phyloP scores from a whole-genome alignment of 495 filamentous ascomycete species.

The Neurospora sp. region DNA sequence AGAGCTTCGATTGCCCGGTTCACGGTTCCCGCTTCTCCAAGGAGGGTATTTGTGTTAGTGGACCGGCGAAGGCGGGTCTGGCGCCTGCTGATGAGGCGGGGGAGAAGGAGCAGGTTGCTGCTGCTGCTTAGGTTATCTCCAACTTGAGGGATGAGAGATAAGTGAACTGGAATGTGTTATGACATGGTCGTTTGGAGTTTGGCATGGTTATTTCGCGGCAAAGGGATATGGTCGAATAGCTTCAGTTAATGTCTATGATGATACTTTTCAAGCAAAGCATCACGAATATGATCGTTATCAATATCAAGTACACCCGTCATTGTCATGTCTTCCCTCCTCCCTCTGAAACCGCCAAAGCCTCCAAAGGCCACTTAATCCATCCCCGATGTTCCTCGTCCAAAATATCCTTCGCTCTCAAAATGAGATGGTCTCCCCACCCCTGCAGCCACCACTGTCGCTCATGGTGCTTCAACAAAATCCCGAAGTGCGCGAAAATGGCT shows the following conservation, averaged over 20 bases:
- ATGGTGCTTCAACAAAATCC: conserved; percentile 19
- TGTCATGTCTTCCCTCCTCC: too few species aligned
- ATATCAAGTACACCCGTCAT: too few species aligned
- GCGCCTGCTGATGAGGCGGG: conserved; percentile 13
- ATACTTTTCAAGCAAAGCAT: too few species aligned
- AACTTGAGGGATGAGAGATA: background rate
- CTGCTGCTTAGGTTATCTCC: background rate
- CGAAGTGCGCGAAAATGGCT: conserved; percentile 26
- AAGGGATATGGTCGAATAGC: too few species aligned
- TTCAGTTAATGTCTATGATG: too few species aligned
- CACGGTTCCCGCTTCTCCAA: conserved; percentile 46
- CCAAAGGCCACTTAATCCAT: conserved; percentile 30
- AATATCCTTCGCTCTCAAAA: conserved; percentile 18
- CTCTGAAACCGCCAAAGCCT: too few species aligned
- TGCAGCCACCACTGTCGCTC: conserved; percentile 27
- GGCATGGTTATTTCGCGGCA: too few species aligned
- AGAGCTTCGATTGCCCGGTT: conserved; percentile 44
- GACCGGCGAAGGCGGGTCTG: conserved; percentile 36
- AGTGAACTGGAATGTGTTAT: background rate
- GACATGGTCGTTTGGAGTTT: background rate
- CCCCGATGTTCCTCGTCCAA: conserved; percentile 20
- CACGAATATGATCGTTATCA: too few species aligned
- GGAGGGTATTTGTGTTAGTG: conserved; percentile 40
- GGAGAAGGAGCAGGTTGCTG: conserved; percentile 7
- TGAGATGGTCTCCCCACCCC: conserved; percentile 24